Conservation (phyloP, 352 stramenopile species). For the Pseudoperonospora humuli region DNA sequence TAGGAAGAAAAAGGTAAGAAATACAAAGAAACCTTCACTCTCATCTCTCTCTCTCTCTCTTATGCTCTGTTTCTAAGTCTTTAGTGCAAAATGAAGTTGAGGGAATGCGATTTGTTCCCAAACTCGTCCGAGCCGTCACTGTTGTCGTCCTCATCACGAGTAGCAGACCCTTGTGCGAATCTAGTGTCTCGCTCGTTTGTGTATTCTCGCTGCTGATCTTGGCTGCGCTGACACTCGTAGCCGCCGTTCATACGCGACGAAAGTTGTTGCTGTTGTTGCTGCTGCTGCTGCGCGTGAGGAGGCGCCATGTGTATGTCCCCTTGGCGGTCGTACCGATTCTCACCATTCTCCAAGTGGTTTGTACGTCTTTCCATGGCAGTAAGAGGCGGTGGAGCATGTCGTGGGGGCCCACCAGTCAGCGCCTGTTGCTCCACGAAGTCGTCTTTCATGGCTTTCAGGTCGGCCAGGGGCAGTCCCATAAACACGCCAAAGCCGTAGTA, state of each 20-base stretch:
- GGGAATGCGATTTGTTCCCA: constrained; percentile 65
- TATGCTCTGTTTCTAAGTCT: no score
- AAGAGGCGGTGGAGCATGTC: constrained; percentile 5
- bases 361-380: constrained; percentile 9
- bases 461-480: constrained; percentile 76
- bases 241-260: no score
- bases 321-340: constrained; percentile 17
- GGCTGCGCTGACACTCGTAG: constrained; percentile 10
- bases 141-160: constrained; percentile 16
- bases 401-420: constrained; percentile 10
- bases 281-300: constrained; percentile 7
- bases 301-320: constrained; percentile 12
- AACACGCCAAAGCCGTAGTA: constrained; percentile 88
- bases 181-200: constrained; percentile 3
- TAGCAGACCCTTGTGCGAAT: constrained; percentile 8
- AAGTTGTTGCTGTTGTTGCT: constrained; percentile 14
- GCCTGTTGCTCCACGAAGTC: constrained; percentile 64
- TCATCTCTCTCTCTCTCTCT: no score
- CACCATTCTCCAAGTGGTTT: constrained; percentile 19
- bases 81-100: constrained; percentile 81
- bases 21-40: no score
- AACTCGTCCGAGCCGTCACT: constrained; percentile 57
- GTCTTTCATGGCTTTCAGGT: constrained; percentile 81
- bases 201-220: constrained; percentile 15
- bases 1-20: no score